Percentiles rank a stretch among this genome's conserved stretches.
Conservation (phyloP, 352 stramenopile genomes). For the Phytopythium boreale region DNA sequence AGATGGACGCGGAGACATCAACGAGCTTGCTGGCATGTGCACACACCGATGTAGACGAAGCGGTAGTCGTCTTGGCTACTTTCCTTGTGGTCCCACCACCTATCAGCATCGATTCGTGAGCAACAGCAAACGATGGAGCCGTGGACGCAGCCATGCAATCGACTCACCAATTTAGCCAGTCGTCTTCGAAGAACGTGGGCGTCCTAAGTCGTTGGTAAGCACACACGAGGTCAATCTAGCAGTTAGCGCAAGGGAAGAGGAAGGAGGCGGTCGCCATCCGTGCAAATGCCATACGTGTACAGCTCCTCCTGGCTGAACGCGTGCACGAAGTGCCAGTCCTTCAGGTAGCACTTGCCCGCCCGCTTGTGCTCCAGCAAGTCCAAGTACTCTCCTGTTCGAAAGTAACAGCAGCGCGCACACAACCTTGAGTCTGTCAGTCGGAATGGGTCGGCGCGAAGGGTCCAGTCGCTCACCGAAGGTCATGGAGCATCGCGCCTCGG, state of each 20-base stretch:
- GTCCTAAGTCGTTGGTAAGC: slow-evolving; percentile 55
- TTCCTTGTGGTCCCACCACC: slow-evolving; percentile 78
- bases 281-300: slow-evolving; percentile 45
- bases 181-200: slow-evolving; percentile 83
- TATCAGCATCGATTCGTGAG: slow-evolving; percentile 10
- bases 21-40: not conserved
- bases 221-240: not conserved
- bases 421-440: not conserved
- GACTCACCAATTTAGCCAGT: slow-evolving; percentile 90
- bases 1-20: not conserved
- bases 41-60: slow-evolving; percentile 94
- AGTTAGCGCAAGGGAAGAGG: not conserved
- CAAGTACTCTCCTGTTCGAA: slow-evolving; percentile 55
- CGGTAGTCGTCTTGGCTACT: slow-evolving; percentile 87
- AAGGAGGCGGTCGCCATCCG: not conserved
- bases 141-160: not conserved
- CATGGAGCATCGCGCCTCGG: slow-evolving; percentile 55
- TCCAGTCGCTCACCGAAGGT: slow-evolving; percentile 37
- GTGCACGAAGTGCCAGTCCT: slow-evolving; percentile 86
- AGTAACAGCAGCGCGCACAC: not conserved
- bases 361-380: slow-evolving; percentile 39
- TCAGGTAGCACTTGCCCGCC: slow-evolving; percentile 69
- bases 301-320: slow-evolving; percentile 37
- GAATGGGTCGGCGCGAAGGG: slow-evolving; percentile 1
- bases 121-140: not conserved